A percentile compares a stretch with the other conserved stretches of the same genome.
Conservation (phyloP, 352 stramenopile species). For the Pythium insidiosum region DNA sequence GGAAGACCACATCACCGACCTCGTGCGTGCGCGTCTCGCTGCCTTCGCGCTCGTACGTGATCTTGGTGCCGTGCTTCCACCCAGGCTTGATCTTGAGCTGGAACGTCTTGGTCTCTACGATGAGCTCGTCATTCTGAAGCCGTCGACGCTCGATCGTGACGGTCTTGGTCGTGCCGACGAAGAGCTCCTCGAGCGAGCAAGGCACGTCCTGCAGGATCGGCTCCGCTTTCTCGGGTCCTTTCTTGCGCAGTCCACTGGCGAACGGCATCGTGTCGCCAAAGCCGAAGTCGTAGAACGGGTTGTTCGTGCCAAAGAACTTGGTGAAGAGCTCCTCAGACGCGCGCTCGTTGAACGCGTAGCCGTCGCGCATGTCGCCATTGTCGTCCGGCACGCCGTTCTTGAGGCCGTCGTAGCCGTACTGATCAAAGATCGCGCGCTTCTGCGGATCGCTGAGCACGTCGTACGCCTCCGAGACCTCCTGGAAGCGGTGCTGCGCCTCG, state of each 20-base stretch:
- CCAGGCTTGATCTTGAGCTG: slow-evolving; percentile 89
- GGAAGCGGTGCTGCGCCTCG: slow-evolving; percentile 90
- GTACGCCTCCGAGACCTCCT: slow-evolving; percentile 93
- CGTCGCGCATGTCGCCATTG: slow-evolving; percentile 62
- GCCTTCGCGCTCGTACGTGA: slow-evolving; percentile 93
- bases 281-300: slow-evolving; percentile 88
- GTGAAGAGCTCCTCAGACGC: slow-evolving; percentile 89
- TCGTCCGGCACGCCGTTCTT: slow-evolving; percentile 84
- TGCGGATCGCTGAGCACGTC: slow-evolving; percentile 90
- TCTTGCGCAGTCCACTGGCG: slow-evolving; percentile 69
- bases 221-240: slow-evolving; percentile 56
- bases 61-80: slow-evolving; percentile 92
- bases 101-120: slow-evolving; percentile 79
- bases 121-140: slow-evolving; percentile 62
- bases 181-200: slow-evolving; percentile 91
- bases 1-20: slow-evolving; percentile 92
- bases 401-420: slow-evolving; percentile 92
- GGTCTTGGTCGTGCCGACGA: slow-evolving; percentile 82
- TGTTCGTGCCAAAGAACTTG: slow-evolving; percentile 90
- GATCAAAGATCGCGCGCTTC: slow-evolving; percentile 90
- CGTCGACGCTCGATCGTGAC: slow-evolving; percentile 79
- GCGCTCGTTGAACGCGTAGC: slow-evolving; percentile 87
- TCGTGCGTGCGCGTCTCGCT: slow-evolving; percentile 90
- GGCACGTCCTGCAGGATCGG: slow-evolving; percentile 64
- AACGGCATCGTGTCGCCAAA: slow-evolving; percentile 85